Percentiles rank a stretch among this genome's conserved stretches.
These are phyloP conservation scores for Skeletonema menzelii DNA, from an alignment of 108 stramenopile species.

Conservation along the genomic window DNA sequence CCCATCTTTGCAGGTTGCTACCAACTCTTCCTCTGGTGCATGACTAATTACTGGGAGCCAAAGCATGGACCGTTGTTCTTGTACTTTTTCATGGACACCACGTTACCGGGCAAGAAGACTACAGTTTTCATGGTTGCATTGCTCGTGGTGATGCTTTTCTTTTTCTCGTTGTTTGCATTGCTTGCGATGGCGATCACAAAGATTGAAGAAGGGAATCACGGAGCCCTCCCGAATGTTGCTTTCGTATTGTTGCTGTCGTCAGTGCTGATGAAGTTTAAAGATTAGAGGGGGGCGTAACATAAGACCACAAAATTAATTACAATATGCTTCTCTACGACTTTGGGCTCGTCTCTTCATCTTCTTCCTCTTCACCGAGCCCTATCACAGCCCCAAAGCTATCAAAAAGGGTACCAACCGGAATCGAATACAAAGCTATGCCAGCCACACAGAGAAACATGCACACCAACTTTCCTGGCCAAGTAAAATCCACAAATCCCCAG, in stretches of 20 bases:
- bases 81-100: slow-evolving; percentile 74
- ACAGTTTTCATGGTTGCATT: slow-evolving; percentile 52
- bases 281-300: too few relatives aligned
- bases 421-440: slow-evolving; percentile 88
- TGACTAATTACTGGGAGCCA: slow-evolving; percentile 37
- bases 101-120: slow-evolving; percentile 46
- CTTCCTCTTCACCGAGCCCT: slow-evolving; percentile 74
- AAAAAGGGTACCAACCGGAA: slow-evolving; percentile 90
- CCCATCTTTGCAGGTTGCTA: slow-evolving; percentile 50
- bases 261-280: too few relatives aligned
- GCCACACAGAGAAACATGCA: slow-evolving; percentile 82
- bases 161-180: slow-evolving; percentile 49
- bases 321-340: neutral
- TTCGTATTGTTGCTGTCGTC: too few relatives aligned
- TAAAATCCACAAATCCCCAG: slow-evolving; percentile 94
- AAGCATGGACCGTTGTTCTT: slow-evolving; percentile 53
- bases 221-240: slow-evolving; percentile 20
- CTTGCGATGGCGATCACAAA: slow-evolving; percentile 16
- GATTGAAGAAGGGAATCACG: slow-evolving; percentile 24
- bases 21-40: slow-evolving; percentile 58
- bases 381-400: slow-evolving; percentile 88
- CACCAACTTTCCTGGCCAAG: slow-evolving; percentile 83
- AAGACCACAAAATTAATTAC: neutral
- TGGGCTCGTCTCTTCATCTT: slow-evolving; percentile 49
- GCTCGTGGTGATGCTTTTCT: slow-evolving; percentile 35